Conservation (phyloP, 2,329 filamentous ascomycete genomes). For the Arthroderma uncinatum region DNA sequence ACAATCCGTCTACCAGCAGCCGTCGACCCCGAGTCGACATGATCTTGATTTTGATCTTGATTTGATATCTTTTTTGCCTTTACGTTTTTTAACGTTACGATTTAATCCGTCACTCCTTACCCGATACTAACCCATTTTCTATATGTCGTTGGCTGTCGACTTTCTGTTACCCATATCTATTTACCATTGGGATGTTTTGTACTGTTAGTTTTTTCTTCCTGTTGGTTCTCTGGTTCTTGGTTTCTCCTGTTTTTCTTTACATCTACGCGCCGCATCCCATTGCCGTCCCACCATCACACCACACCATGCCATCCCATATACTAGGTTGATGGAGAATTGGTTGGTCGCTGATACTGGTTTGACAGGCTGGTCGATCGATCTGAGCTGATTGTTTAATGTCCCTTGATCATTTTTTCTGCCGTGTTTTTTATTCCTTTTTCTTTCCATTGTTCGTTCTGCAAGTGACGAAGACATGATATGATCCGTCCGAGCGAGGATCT, state of each 20-base stretch:
- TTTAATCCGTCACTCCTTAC: slow-evolving; percentile 6
- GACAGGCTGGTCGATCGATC: too few species aligned
- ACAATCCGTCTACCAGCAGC: too few species aligned
- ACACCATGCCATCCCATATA: not conserved
- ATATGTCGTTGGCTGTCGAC: not conserved
- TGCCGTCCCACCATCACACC: not conserved
- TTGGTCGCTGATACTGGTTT: too few species aligned
- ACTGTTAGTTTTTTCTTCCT: not conserved
- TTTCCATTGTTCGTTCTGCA: not conserved
- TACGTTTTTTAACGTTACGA: not conserved
- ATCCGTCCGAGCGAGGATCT: not conserved
- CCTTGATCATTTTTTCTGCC: not conserved
- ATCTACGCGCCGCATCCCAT: not conserved
- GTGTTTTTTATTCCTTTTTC: not conserved
- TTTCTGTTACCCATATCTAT: not conserved
- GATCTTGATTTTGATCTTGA: not conserved
- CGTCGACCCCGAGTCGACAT: too few species aligned
- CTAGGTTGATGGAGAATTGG: too few species aligned
- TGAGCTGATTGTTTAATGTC: not conserved
- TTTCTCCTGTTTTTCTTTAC: not conserved
- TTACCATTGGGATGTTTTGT: not conserved
- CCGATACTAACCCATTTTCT: not conserved
- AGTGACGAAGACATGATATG: not conserved
- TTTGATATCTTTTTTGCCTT: not conserved
- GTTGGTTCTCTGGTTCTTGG: not conserved